These are phyloP conservation scores for Astrothelium subdiscretum DNA, from an alignment of 495 filamentous ascomycete species.

Conservation along the genomic window DNA sequence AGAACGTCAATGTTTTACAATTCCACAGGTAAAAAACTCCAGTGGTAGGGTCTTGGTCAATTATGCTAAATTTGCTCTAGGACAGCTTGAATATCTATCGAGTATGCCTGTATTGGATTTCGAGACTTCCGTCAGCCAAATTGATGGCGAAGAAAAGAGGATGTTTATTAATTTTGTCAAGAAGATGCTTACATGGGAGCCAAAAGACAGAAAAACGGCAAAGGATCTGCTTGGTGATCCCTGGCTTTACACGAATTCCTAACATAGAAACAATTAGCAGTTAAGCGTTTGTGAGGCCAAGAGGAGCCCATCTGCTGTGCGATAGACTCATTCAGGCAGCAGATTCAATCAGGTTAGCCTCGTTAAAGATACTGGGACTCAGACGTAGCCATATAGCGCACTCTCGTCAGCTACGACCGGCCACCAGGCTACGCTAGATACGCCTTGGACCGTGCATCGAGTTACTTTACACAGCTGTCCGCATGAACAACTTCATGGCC, in stretches of 20 bases:
- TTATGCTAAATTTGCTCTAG: conserved; percentile 9
- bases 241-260: conserved; percentile 12
- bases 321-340: background rate
- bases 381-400: too few relatives aligned
- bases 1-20: conserved; percentile 19
- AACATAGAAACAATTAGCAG: background rate
- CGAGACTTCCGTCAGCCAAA: conserved; percentile 15
- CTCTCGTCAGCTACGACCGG: too few relatives aligned
- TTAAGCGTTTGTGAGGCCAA: background rate
- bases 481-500: too few relatives aligned
- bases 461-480: too few relatives aligned
- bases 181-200: conserved; percentile 27
- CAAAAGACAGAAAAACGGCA: conserved; percentile 27
- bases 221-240: conserved; percentile 25
- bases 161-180: conserved; percentile 26
- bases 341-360: background rate
- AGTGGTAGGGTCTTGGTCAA: background rate
- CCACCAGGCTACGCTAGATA: too few relatives aligned
- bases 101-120: conserved; percentile 17
- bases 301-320: background rate
- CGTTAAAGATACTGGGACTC: too few relatives aligned
- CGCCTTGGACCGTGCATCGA: too few relatives aligned
- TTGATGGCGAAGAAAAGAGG: conserved; percentile 23
- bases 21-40: conserved; percentile 7
- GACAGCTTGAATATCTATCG: conserved; percentile 7